phyloP scores from a whole-genome alignment of 352 stramenopile genomes.

The Albugo laibachii region DNA sequence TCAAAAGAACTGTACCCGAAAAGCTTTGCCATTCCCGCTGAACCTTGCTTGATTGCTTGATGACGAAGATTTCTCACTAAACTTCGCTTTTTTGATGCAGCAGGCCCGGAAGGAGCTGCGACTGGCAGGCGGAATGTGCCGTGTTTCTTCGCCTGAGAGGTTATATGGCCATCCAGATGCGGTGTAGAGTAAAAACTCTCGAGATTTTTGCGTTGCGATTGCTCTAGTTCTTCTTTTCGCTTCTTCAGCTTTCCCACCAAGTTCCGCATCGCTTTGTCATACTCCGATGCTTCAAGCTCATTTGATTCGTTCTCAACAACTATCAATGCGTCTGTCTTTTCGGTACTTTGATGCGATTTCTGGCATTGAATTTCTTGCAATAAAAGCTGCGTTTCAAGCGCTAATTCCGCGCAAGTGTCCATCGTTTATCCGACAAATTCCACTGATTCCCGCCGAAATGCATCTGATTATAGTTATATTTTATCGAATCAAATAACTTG shows the following conservation, averaged over 20 bases:
- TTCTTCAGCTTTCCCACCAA: slow-evolving; percentile 41
- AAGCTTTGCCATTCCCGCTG: slow-evolving; percentile 41
- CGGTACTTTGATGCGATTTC: slow-evolving; percentile 15
- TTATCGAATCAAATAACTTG: no score
- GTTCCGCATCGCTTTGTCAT: slow-evolving; percentile 27
- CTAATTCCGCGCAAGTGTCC: slow-evolving; percentile 13
- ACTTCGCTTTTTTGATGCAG: slow-evolving; percentile 35
- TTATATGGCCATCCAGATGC: no score
- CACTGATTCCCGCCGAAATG: no score
- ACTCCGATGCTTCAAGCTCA: slow-evolving; percentile 15
- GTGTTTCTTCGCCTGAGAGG: slow-evolving; percentile 1
- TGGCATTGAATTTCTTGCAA: slow-evolving; percentile 48
- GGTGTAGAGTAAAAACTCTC: slow-evolving; percentile 4
- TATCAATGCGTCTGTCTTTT: slow-evolving; percentile 8
- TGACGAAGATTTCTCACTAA: slow-evolving; percentile 25
- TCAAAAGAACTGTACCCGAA: slow-evolving; percentile 60
- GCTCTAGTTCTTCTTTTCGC: slow-evolving; percentile 32
- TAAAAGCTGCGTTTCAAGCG: slow-evolving; percentile 58
- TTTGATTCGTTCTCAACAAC: not conserved
- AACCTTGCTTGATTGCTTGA: slow-evolving; percentile 45
- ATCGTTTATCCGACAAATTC: no score
- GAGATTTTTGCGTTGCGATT: slow-evolving; percentile 22
- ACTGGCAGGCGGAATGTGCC: slow-evolving; percentile 27
- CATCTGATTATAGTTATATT: no score
- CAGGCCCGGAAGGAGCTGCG: slow-evolving; percentile 8